Evolutionary conservation across 192 early-diverging fungal species (phyloP).

Genomic region (Dispira simplex): DNA sequence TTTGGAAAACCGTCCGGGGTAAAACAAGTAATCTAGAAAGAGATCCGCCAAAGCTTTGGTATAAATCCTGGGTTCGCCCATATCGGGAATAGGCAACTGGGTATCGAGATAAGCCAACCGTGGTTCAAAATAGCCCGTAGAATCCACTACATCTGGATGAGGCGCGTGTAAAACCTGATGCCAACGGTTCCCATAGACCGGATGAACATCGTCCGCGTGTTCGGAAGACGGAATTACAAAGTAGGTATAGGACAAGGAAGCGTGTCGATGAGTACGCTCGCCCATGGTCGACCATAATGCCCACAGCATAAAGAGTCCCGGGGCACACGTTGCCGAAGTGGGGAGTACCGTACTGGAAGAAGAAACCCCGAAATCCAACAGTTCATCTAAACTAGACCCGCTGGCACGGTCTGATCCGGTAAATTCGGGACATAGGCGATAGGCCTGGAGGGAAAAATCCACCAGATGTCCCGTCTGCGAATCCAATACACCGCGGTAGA

Average conservation of each 20-base stretch:
- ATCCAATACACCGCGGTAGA: slow-evolving; percentile 17
- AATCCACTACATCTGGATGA: neutral
- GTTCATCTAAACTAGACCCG: neutral
- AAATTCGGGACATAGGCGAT: neutral
- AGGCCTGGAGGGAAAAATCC: neutral
- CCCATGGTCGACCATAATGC: neutral
- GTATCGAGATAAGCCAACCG: neutral
- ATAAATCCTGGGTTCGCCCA: no score
- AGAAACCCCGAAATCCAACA: neutral
- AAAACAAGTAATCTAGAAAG: slow-evolving; percentile 26
- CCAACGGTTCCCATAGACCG: neutral
- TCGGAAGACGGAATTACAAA: neutral
- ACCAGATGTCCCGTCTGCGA: neutral
- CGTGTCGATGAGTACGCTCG: neutral
- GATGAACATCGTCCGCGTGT: neutral
- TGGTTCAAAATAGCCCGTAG: neutral
- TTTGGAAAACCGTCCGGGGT: slow-evolving; percentile 22
- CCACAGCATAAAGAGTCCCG: neutral
- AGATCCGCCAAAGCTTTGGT: slow-evolving; percentile 15
- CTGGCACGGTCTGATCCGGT: neutral
- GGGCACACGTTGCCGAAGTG: neutral
- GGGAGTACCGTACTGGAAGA: neutral
- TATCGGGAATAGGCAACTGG: neutral
- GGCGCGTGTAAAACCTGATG: neutral
- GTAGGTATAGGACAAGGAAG: neutral